These are phyloP conservation scores for Lipomyces starkeyi DNA, from an alignment of 805 yeast species.

Conservation along the genomic window DNA sequence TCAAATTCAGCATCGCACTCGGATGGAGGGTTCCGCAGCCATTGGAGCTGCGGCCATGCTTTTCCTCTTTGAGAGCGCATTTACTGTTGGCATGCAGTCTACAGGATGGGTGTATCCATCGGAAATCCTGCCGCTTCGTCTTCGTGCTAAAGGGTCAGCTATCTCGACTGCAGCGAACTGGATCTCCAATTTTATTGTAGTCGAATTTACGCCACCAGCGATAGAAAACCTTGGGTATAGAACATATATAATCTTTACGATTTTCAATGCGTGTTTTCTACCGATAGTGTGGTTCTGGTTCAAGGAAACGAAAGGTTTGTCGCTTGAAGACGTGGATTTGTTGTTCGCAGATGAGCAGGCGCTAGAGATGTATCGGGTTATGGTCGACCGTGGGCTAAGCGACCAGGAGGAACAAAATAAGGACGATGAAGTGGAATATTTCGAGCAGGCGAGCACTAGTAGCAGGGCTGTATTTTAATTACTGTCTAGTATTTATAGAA, in stretches of 20 bases:
- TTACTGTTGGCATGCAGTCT: slow-evolving; percentile 31
- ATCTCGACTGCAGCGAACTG: slow-evolving; percentile 27
- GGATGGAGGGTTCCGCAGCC: slow-evolving; percentile 16
- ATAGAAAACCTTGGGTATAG: slow-evolving; percentile 57
- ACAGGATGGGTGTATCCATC: slow-evolving; percentile 29
- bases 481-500: not conserved
- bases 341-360: slow-evolving; percentile 17
- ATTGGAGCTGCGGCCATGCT: slow-evolving; percentile 32
- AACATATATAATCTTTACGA: slow-evolving; percentile 67
- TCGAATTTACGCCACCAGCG: slow-evolving; percentile 58
- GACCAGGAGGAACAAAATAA: not conserved
- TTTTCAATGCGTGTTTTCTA: slow-evolving; percentile 48
- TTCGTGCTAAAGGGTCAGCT: slow-evolving; percentile 19
- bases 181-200: slow-evolving; percentile 23
- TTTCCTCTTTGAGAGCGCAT: slow-evolving; percentile 27
- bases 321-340: slow-evolving; percentile 41
- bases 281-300: slow-evolving; percentile 20
- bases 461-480: not conserved
- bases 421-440: not conserved
- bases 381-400: not conserved
- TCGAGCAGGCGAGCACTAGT: not conserved
- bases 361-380: slow-evolving; percentile 12
- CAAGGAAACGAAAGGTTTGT: slow-evolving; percentile 45
- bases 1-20: slow-evolving; percentile 24
- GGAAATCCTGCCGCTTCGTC: slow-evolving; percentile 24